Evolutionary conservation across 257 asterid species (phyloP).

Genomic region (Penstemon newberryi): DNA sequence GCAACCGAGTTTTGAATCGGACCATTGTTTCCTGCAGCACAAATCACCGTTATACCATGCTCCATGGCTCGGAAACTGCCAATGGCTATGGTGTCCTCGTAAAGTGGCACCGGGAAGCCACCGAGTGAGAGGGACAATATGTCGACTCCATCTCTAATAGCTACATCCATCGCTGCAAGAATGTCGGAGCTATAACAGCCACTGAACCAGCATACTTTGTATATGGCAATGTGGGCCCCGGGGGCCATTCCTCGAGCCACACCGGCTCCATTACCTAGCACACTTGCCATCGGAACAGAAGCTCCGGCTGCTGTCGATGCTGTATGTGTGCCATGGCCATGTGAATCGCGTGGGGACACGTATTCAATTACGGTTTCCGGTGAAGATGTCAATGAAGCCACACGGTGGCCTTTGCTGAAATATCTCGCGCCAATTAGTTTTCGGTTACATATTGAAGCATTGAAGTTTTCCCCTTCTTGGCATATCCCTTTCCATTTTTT

Average conservation of each 20-base stretch:
- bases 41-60: conserved; percentile 76
- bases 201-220: conserved; percentile 84
- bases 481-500: conserved; percentile 76
- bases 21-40: conserved; percentile 95
- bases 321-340: conserved; percentile 88
- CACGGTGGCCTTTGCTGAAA: conserved; percentile 75
- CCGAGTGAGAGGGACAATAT: conserved; percentile 83
- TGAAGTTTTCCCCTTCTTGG: conserved; percentile 59
- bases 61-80: conserved; percentile 91
- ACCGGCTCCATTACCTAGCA: conserved; percentile 65
- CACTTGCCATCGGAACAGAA: conserved; percentile 51
- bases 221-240: conserved; percentile 64
- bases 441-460: conserved; percentile 60
- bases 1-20: conserved; percentile 75
- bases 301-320: conserved; percentile 81
- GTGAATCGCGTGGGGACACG: conserved; percentile 77
- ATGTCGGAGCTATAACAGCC: conserved; percentile 96
- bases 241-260: conserved; percentile 94
- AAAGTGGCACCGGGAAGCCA: conserved; percentile 78
- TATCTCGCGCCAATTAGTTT: conserved; percentile 82
- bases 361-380: conserved; percentile 49
- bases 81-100: conserved; percentile 81
- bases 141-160: conserved; percentile 82
- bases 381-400: conserved; percentile 48
- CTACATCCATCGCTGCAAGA: conserved; percentile 84